These are phyloP conservation scores for Metschnikowia arizonensis DNA, from an alignment of 805 yeast species.

Conservation along the genomic window DNA sequence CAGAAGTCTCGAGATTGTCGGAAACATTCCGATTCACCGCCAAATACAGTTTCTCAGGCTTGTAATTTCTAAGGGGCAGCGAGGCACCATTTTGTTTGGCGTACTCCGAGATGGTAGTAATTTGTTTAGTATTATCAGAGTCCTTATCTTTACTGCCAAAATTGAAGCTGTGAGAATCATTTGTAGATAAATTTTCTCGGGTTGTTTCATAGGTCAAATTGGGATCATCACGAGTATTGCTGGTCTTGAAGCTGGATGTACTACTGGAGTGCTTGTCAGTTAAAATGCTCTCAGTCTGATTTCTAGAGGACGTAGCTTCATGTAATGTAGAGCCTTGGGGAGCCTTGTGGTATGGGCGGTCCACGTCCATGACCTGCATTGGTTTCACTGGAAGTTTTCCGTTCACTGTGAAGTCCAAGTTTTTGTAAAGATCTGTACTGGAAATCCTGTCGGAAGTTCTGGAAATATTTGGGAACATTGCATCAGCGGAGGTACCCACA, in stretches of 20 bases:
- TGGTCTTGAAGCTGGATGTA: neutral
- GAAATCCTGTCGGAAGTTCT: neutral
- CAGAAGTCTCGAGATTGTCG: slow-evolving; percentile 26
- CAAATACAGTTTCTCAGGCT: neutral
- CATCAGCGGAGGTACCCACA: neutral
- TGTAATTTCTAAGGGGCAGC: slow-evolving; percentile 24
- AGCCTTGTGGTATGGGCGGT: slow-evolving; percentile 13
- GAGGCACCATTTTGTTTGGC: slow-evolving; percentile 19
- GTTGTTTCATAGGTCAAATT: neutral
- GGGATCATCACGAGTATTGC: neutral
- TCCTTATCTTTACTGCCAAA: slow-evolving; percentile 9
- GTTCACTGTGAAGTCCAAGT: slow-evolving; percentile 40
- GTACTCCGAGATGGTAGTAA: slow-evolving; percentile 22
- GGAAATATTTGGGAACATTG: neutral
- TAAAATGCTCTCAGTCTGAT: slow-evolving; percentile 5
- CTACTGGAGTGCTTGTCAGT: neutral
- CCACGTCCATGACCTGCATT: slow-evolving; percentile 37
- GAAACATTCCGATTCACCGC: slow-evolving; percentile 17
- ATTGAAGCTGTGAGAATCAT: slow-evolving; percentile 17
- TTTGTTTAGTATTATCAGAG: slow-evolving; percentile 8
- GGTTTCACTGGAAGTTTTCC: slow-evolving; percentile 42
- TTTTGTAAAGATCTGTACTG: slow-evolving; percentile 25
- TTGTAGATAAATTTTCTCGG: neutral
- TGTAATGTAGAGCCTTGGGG: neutral
- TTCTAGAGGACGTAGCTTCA: neutral